Conservation (phyloP, 768 basidiomycete genomes). For the Suillus subalutaceus region DNA sequence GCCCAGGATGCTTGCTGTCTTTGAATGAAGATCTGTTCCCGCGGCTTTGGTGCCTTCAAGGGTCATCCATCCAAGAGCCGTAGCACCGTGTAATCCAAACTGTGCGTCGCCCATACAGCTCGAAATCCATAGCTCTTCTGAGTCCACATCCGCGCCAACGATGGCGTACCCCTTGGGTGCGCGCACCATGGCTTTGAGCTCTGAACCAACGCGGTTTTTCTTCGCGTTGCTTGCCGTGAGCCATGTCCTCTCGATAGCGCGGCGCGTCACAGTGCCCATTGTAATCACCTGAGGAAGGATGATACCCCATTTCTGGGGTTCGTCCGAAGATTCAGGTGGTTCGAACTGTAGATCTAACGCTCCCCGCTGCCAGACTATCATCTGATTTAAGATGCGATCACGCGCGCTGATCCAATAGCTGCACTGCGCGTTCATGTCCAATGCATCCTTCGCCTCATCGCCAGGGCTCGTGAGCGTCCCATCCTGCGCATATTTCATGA, state of each 20-base stretch:
- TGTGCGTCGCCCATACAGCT: constrained; percentile 99
- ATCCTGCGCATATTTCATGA: constrained; percentile 86
- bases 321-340: constrained; percentile 18
- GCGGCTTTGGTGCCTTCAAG: constrained; percentile 94
- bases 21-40: constrained; percentile 95
- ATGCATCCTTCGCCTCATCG: constrained; percentile 78
- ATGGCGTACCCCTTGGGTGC: constrained; percentile 93
- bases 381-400: constrained; percentile 89
- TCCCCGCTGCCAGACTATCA: constrained; percentile 82
- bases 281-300: constrained; percentile 96
- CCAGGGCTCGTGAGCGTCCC: constrained; percentile 85
- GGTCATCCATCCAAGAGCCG: constrained; percentile 99
- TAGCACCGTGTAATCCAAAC: constrained; percentile 95
- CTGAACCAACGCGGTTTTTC: constrained; percentile 96
- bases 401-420: constrained; percentile 97
- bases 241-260: constrained; percentile 98
- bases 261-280: constrained; percentile 98
- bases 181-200: constrained; percentile 96
- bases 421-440: constrained; percentile 92
- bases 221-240: constrained; percentile 98
- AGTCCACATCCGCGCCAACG: constrained; percentile 98
- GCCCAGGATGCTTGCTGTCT: constrained; percentile 90
- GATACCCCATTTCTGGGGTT: constrained; percentile 72
- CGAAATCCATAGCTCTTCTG: constrained; percentile 98
- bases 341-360: constrained; percentile 55